Evolutionary conservation across 805 yeast genomes (phyloP).

Genomic region (Candida dajiaensis): DNA sequence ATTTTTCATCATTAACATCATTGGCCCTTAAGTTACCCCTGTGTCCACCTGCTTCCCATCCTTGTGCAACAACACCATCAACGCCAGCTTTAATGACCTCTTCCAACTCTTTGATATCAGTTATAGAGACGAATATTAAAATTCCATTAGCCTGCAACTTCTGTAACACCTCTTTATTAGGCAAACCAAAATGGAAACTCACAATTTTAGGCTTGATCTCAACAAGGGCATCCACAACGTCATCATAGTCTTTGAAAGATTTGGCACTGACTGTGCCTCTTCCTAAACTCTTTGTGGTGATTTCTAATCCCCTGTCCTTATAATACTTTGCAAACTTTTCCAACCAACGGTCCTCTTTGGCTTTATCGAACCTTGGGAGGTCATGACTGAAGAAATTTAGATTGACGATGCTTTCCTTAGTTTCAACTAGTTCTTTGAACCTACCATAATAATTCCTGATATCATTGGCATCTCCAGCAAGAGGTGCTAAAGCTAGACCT

Average conservation of each 20-base stretch:
- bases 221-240: conserved; percentile 12
- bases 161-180: conserved; percentile 27
- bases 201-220: conserved; percentile 35
- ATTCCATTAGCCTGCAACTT: conserved; percentile 32
- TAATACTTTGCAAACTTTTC: conserved; percentile 11
- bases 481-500: conserved; percentile 29
- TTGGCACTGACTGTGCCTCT: conserved; percentile 9
- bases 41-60: conserved; percentile 64
- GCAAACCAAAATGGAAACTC: conserved; percentile 51
- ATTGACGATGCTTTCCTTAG: conserved; percentile 27
- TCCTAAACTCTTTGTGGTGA: not conserved
- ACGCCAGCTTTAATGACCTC: conserved; percentile 27
- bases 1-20: conserved; percentile 28
- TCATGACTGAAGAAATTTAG: conserved; percentile 44
- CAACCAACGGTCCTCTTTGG: conserved; percentile 20
- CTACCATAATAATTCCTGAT: conserved; percentile 9
- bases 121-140: conserved; percentile 41
- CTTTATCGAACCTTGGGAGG: conserved; percentile 11
- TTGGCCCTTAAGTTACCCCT: conserved; percentile 39
- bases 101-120: conserved; percentile 38
- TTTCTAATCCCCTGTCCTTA: not conserved
- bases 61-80: conserved; percentile 50
- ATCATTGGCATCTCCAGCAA: conserved; percentile 6
- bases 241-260: conserved; percentile 12
- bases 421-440: conserved; percentile 9